Evolutionary conservation across 805 yeast species (phyloP), one percentile per base, ranked within the genome.

Genomic region (Soucietia sequanensis): DNA sequence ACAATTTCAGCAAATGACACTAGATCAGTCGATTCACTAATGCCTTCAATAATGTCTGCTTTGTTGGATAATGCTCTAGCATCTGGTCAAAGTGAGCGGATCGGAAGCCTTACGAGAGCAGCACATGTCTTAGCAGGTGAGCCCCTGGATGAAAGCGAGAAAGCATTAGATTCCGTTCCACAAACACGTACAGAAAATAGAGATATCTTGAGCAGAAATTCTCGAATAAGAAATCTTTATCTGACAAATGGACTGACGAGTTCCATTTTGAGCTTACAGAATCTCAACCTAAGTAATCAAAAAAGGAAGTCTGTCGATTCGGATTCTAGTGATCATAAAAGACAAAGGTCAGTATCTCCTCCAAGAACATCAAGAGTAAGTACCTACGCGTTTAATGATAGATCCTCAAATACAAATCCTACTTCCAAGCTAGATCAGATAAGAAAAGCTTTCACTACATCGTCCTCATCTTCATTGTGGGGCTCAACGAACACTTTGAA

Each of bases 1-100:
- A 57, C 65, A 8, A 54, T 54, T 6, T 33, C 56, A 39, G 44
- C 51, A 44, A 37, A 49, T 33, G 58, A 55, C 10, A 38, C 46
- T 16, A 52, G 51, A 20, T 39, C 40, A 28, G 41, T 60, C 11
- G 57, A 56, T 15, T 35, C 48, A 4, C 58, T 59, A 2, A 50
- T 55, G 6, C 48, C 54, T 12, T 26, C 52, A 9, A 41, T 53
- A 3, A 33, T 59, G 16, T 38, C 51, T 1, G 46, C 54, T 5
- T 37, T 58, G n/a, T 45, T 58, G 44, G 56, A 52, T 12, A 40
- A 42, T 13, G 35, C 51, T 6, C 44, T 38, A 11, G 28, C 47
- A 2, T 37, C 48, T 7, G 60, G 52, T 8, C 52, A 53, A 27
- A 50, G 46, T 20, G 56, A 55, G 15, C 41, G 58, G 30, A 38